These are phyloP conservation scores for Rhododendron ferrugineum DNA, from an alignment of 148 eudicot species.

Conservation along the genomic window DNA sequence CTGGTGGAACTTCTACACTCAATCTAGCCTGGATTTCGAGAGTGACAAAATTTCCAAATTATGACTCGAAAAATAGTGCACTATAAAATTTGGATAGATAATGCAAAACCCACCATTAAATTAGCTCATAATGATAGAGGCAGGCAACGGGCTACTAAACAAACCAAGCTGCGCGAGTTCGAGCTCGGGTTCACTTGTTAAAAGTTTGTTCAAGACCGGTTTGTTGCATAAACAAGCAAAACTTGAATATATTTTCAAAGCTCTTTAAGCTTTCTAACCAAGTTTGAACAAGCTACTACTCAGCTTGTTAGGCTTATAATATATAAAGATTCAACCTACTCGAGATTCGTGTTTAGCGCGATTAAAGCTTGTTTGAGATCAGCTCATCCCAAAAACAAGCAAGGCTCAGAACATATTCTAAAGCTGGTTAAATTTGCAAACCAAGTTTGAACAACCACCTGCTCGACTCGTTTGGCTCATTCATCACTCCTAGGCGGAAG, in stretches of 20 bases:
- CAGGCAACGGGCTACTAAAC: neutral
- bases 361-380: neutral
- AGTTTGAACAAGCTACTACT: neutral
- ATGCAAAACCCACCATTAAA: neutral
- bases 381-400: neutral
- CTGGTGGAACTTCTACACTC: conserved; percentile 80
- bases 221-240: neutral
- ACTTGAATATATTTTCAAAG: neutral
- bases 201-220: neutral
- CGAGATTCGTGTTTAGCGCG: neutral
- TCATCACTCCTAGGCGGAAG: too few species aligned
- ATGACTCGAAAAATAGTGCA: neutral
- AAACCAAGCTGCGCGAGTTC: neutral
- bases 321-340: neutral
- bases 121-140: neutral
- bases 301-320: neutral
- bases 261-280: neutral
- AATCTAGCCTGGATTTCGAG: conserved; percentile 56
- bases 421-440: too few species aligned
- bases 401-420: neutral
- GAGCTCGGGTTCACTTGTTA: neutral
- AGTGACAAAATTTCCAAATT: neutral
- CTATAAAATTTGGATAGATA: neutral
- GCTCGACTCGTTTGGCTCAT: too few species aligned
- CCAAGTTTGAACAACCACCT: too few species aligned